phyloP scores from a whole-genome alignment of 2,329 filamentous ascomycete genomes.

The Monilinia fructigena region DNA sequence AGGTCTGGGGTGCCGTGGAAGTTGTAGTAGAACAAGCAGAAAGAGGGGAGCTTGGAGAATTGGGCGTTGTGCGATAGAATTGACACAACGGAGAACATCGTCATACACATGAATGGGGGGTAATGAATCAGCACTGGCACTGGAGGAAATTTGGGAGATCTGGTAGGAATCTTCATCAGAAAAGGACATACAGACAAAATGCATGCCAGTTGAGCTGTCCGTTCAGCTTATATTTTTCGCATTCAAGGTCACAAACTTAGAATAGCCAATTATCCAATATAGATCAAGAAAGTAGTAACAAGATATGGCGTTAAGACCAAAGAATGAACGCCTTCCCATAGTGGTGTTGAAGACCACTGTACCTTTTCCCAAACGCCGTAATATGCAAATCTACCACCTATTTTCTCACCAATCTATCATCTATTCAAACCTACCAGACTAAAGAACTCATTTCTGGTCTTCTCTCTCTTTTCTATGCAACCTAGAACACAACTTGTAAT shows the following conservation, averaged over 20 bases:
- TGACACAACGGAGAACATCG: not conserved
- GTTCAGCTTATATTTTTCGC: not conserved
- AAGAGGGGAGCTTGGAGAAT: constrained; percentile 40
- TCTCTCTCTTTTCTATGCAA: constrained; percentile 86
- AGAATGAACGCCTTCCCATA: constrained; percentile 34
- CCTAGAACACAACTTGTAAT: constrained; percentile 98
- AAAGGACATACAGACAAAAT: constrained; percentile 2
- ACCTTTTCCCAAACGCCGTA: constrained; percentile 30
- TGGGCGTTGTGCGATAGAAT: constrained; percentile 11
- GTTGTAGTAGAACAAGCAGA: constrained; percentile 49
- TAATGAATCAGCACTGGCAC: no score
- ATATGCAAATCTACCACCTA: constrained; percentile 24
- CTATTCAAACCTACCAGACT: constrained; percentile 69
- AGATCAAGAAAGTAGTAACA: constrained; percentile 3
- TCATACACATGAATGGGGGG: not conserved
- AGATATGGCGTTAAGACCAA: constrained; percentile 41
- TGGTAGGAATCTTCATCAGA: not conserved
- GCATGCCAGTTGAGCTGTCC: not conserved
- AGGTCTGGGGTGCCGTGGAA: constrained; percentile 41
- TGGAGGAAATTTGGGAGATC: not conserved
- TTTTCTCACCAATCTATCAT: constrained; percentile 36
- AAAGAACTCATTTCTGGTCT: constrained; percentile 94
- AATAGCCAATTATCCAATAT: constrained; percentile 21
- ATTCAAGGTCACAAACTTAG: not conserved
- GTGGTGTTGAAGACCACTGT: constrained; percentile 40